These are phyloP conservation scores for Penicillium subrubescens DNA, from an alignment of 495 filamentous ascomycete genomes.

Conservation along the genomic window DNA sequence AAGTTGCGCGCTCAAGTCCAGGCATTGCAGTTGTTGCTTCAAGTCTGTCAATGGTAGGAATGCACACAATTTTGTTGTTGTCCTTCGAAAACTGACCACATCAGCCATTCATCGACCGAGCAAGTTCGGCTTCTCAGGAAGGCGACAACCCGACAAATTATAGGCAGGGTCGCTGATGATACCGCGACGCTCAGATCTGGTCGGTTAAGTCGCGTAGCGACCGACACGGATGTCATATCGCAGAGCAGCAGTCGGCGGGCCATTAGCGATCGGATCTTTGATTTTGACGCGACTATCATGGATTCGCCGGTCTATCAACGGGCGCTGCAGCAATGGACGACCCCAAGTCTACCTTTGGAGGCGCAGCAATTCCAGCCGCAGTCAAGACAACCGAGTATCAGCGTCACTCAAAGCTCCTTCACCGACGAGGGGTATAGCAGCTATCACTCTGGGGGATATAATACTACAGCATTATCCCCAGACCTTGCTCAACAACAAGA, in stretches of 20 bases:
- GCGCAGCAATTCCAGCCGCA: slow-evolving; percentile 6
- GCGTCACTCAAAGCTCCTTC: slow-evolving; percentile 13
- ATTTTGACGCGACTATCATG: slow-evolving; percentile 36
- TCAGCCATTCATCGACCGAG: slow-evolving; percentile 37
- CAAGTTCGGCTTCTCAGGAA: slow-evolving; percentile 38
- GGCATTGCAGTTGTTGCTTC: slow-evolving; percentile 47
- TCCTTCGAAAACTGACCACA: not conserved
- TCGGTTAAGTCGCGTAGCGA: slow-evolving; percentile 29
- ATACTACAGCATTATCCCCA: not conserved
- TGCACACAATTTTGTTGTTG: not conserved
- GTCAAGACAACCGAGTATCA: not conserved
- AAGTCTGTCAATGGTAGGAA: slow-evolving; percentile 48
- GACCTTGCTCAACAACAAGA: slow-evolving; percentile 10
- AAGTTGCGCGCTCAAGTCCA: slow-evolving; percentile 42
- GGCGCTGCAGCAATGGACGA: slow-evolving; percentile 17
- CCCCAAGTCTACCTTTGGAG: slow-evolving; percentile 13
- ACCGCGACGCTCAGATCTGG: slow-evolving; percentile 38
- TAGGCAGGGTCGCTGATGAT: slow-evolving; percentile 44
- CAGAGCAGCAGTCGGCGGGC: slow-evolving; percentile 34
- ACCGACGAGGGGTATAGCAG: slow-evolving; percentile 32
- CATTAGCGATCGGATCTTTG: slow-evolving; percentile 34
- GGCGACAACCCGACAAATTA: slow-evolving; percentile 40
- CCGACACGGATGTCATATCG: slow-evolving; percentile 30
- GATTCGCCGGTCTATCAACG: slow-evolving; percentile 35
- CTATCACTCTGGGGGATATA: slow-evolving; percentile 11